A percentile compares a stretch with the other conserved stretches of the same genome.
Evolutionary conservation across 2,329 filamentous ascomycete species (phyloP).

Genomic region (Tolypocladium amazonense): DNA sequence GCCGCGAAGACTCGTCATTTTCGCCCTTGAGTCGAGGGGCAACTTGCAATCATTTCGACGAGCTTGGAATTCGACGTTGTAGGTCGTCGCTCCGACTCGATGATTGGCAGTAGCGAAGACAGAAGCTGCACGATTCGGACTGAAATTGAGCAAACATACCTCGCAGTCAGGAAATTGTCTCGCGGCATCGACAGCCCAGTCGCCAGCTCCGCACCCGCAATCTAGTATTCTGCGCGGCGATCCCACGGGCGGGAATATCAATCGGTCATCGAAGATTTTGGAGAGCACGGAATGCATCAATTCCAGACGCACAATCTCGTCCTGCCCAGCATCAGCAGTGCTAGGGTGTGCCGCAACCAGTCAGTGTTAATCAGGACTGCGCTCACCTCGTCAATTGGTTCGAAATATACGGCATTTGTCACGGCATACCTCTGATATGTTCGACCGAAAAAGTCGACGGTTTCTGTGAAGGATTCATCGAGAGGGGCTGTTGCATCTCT

Average conservation of each 20-base stretch:
- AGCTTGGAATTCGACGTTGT: not conserved
- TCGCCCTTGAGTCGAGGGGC: not conserved
- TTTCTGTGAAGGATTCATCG: constrained; percentile 48
- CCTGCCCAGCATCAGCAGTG: constrained; percentile 29
- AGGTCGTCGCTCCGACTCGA: not conserved
- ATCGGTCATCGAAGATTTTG: constrained; percentile 52
- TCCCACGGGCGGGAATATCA: constrained; percentile 59
- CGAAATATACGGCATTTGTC: constrained; percentile 54
- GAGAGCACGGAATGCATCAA: constrained; percentile 52
- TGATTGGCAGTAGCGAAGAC: not conserved
- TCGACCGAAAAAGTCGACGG: constrained; percentile 49
- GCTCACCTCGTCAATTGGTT: constrained; percentile 60
- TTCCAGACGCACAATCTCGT: constrained; percentile 56
- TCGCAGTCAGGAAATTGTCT: constrained; percentile 52
- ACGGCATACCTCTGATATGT: constrained; percentile 58
- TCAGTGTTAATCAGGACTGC: not conserved
- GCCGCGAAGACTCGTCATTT: not conserved
- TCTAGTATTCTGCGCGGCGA: constrained; percentile 53
- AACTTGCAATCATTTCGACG: not conserved
- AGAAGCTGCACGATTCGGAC: not conserved
- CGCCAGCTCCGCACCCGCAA: constrained; percentile 60
- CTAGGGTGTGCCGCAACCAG: not conserved
- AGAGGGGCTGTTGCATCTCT: constrained; percentile 42
- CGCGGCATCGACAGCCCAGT: constrained; percentile 62
- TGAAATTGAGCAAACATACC: constrained; percentile 29